Base-by-base conservation (phyloP, 2,329 filamentous ascomycete species). In the Aaosphaeria arxii region DNA sequence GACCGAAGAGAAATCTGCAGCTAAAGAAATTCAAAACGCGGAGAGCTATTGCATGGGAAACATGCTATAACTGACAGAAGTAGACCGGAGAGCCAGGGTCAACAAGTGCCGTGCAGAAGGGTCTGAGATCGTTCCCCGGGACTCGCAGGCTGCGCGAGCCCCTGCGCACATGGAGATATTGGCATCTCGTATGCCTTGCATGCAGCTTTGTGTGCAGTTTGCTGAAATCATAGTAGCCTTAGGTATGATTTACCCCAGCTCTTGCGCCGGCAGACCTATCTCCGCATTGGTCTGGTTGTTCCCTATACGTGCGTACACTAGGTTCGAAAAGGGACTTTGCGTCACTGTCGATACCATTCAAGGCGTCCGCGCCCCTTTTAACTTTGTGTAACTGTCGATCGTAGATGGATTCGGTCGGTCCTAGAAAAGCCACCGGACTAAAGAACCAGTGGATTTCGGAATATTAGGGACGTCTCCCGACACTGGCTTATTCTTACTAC, bases 161-260 rank as follows among this genome's bases (percentile, higher is more conserved):
- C 48, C 52, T 54, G 48, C 47, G 46, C 49, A 46, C 42, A 49
- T 52, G 41, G 41, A 42, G 51, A 40, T 40, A 42, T 46, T 49
- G 41, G 46, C 47, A 56, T 55, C 36, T 52, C 43, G 53, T 55
- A 59, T 63, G 59, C 56, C 53, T 55, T 61, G 58, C 58, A 61
- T 59, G 56, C 56, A 52, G 49, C 42, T 49, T 7, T 49, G 44
- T 48, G 50, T 33, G 40, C 42, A 33, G 29, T 45, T 45, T 55
- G 48, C 45, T 47, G 51, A 50, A 50, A 42, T 48, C 49, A 46
- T 44, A 50, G 51, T 48, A 47, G 42, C 39, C 9, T 28, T 40
- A 9, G 9, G 11, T 11, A 9, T 40, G 7, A n/a, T 17, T 13
- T 36, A 9, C 39, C 39, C 39, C 11, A 40, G 39, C n/a, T n/a